phyloP scores from a whole-genome alignment of 2,329 filamentous ascomycete genomes.

The Colletotrichum echinochloae region DNA sequence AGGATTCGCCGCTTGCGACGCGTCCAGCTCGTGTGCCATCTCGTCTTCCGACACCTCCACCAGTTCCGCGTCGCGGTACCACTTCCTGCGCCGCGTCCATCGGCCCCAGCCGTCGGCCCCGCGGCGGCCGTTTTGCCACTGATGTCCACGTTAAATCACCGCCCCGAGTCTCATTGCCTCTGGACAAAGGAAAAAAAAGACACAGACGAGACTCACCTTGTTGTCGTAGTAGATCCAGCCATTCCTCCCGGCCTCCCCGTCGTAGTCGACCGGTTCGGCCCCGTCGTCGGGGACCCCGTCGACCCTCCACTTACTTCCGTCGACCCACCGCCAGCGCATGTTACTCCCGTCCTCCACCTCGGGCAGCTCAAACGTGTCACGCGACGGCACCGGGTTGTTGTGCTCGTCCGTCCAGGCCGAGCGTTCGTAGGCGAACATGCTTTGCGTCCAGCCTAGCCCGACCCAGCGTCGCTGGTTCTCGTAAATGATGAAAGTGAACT shows the following conservation, averaged over 20 bases:
- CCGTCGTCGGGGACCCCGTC: slow-evolving; percentile 76
- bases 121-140: slow-evolving; percentile 91
- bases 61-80: slow-evolving; percentile 96
- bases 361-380: slow-evolving; percentile 75
- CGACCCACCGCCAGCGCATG: slow-evolving; percentile 80
- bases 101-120: slow-evolving; percentile 92
- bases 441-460: slow-evolving; percentile 93
- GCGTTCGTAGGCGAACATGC: slow-evolving; percentile 89
- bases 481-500: slow-evolving; percentile 96
- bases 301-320: slow-evolving; percentile 86
- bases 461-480: slow-evolving; percentile 98
- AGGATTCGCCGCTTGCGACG: slow-evolving; percentile 22
- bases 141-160: slow-evolving; percentile 7
- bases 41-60: slow-evolving; percentile 73
- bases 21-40: slow-evolving; percentile 38
- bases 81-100: slow-evolving; percentile 93
- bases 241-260: slow-evolving; percentile 71
- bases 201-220: slow-evolving; percentile 70
- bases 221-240: slow-evolving; percentile 99
- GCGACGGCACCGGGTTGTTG: slow-evolving; percentile 81
- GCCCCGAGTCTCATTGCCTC: no score
- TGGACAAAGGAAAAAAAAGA: no score
- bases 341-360: slow-evolving; percentile 70
- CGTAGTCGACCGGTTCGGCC: slow-evolving; percentile 60
- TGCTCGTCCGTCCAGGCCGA: slow-evolving; percentile 97